These are phyloP conservation scores for Cenchrus fungigraminus DNA, from an alignment of 176 grass and related monocot genomes.

Conservation along the genomic window DNA sequence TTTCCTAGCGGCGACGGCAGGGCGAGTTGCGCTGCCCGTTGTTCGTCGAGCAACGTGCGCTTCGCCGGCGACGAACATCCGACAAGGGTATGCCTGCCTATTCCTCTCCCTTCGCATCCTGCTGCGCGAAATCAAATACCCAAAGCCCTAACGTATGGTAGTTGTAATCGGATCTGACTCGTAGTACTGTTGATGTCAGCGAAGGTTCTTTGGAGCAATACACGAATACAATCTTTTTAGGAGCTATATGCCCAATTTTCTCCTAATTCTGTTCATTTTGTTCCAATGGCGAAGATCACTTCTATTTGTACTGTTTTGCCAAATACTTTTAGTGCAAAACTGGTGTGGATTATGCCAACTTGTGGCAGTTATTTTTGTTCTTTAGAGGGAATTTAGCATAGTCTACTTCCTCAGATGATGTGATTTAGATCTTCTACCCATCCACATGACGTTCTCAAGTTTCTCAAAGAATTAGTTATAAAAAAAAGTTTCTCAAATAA, in stretches of 20 bases:
- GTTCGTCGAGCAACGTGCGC: too few species aligned
- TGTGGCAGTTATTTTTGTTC: neutral
- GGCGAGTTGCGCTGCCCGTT: too few species aligned
- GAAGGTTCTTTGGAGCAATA: neutral
- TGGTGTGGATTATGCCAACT: neutral
- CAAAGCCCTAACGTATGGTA: too few species aligned
- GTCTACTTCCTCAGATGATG: neutral
- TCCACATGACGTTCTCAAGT: neutral
- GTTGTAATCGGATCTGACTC: too few species aligned
- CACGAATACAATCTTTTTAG: neutral
- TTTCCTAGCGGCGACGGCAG: too few species aligned
- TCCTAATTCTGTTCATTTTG: neutral
- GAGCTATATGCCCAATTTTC: neutral
- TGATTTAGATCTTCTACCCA: neutral
- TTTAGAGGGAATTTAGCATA: neutral
- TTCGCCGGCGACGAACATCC: too few species aligned
- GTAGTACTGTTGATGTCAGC: neutral
- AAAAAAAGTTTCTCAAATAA: neutral
- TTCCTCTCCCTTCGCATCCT: too few species aligned
- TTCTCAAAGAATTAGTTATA: neutral
- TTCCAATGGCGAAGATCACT: neutral
- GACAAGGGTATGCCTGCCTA: too few species aligned
- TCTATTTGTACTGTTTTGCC: neutral
- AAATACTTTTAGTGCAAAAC: neutral
- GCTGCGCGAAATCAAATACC: too few species aligned